Evolutionary conservation across 75 land plant genomes (phyloP), one percentile per base, ranked within the genome.

Genomic region (Pinus taeda): DNA sequence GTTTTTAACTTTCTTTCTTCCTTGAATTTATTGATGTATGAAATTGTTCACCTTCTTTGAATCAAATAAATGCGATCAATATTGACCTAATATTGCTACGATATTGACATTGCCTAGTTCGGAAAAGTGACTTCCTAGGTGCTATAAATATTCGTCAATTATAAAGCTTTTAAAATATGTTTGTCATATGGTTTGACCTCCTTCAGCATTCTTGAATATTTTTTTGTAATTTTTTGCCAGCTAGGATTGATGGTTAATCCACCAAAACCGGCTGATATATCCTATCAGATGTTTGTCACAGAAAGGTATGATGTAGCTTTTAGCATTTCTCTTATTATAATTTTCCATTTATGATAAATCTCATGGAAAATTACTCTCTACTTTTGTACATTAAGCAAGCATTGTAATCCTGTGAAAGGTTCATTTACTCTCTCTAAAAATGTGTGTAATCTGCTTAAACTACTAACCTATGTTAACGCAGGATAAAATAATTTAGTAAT

Each of bases 221-320:
- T 76, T 15, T 37, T 39, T 3, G 39, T 33, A 30, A 36, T 17
- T 37, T 59, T 42, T 65, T 88, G 79, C 42, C 90, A 96, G 99
- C 64, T 94, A 77, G 99, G 97, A 14, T 75, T 94, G 75, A 94
- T 97, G 99, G 98, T 95, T 74, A 92, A 87, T 65, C 99, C 99
- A 33, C 99, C 92, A 60, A 90, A 86, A 81, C 99, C 99, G 64
- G 89, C 87, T 42, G 99, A 97, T 75, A 79, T 92, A 37, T 97
- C 99, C 57, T 97, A 97, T 77, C 77, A 76, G n/a, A 82, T 77
- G 77, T 97, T 82, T 82, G 75, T 63, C 26, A 60, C 79, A 60
- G 99, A 97, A 82, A 92, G 99, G 99, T 94, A 79, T 61, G 77
- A 26, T 71, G 9, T 18, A 24, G 45, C 21, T 42, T 56, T 73